Conservation (phyloP, 1,284 basidiomycete genomes). For the Cutaneotrichosporon arboriforme region DNA sequence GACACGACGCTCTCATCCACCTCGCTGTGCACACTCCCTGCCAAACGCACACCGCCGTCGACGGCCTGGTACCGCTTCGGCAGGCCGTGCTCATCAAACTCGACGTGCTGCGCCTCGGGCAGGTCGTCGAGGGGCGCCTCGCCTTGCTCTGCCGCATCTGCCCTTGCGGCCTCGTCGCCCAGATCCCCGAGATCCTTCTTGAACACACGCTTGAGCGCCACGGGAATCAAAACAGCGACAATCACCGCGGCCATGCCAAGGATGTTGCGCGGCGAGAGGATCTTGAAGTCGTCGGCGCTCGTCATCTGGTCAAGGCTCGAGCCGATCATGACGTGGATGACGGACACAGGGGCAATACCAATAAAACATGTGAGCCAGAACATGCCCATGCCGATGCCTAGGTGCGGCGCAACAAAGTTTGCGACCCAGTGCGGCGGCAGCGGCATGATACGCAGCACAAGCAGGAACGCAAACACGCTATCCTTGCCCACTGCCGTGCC, state of each 20-base stretch:
- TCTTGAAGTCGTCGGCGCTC: slow-evolving; percentile 80
- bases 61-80: slow-evolving; percentile 29
- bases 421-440: slow-evolving; percentile 92
- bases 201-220: slow-evolving; percentile 61
- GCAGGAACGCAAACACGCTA: slow-evolving; percentile 62
- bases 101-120: slow-evolving; percentile 9
- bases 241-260: slow-evolving; percentile 74
- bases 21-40: slow-evolving; percentile 19
- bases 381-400: slow-evolving; percentile 74
- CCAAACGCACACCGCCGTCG: slow-evolving; percentile 37
- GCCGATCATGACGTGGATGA: slow-evolving; percentile 95
- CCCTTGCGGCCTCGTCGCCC: slow-evolving; percentile 23
- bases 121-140: slow-evolving; percentile 3
- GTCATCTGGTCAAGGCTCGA: slow-evolving; percentile 93
- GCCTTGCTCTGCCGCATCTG: slow-evolving; percentile 12
- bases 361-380: slow-evolving; percentile 91
- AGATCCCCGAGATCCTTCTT: slow-evolving; percentile 44
- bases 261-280: slow-evolving; percentile 83
- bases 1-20: not conserved
- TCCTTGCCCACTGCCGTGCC: slow-evolving; percentile 42
- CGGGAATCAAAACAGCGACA: slow-evolving; percentile 84
- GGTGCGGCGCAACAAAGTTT: slow-evolving; percentile 87
- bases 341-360: slow-evolving; percentile 82
- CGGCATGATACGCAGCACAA: slow-evolving; percentile 83
- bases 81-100: slow-evolving; percentile 21